A percentile compares a stretch with the other conserved stretches of the same genome.
Conservation (phyloP, 2,329 filamentous ascomycete species). For the Colletotrichum tropicale region DNA sequence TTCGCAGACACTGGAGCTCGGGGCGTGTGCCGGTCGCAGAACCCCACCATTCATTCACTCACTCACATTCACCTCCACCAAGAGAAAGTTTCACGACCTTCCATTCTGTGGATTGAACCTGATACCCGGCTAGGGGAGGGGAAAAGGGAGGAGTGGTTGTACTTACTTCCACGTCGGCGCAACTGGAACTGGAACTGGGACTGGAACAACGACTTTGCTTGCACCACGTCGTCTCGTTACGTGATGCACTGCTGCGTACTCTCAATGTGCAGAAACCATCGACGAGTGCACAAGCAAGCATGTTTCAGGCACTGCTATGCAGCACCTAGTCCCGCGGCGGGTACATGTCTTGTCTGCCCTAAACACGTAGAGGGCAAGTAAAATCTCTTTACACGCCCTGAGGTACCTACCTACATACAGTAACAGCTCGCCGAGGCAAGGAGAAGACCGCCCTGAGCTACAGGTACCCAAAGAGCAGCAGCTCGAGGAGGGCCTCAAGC, state of each 20-base stretch:
- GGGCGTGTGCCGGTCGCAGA: not conserved
- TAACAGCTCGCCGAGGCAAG: not conserved
- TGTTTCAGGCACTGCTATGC: not conserved
- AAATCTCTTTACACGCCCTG: not conserved
- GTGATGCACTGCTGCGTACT: not conserved
- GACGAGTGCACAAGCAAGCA: not conserved
- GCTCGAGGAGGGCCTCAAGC: not conserved
- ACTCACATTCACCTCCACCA: not conserved
- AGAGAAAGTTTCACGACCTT: not conserved
- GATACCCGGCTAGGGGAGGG: not conserved
- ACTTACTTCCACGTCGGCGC: not conserved
- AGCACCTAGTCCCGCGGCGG: not conserved
- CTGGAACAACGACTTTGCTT: not conserved
- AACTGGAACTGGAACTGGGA: not conserved
- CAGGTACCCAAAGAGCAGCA: not conserved
- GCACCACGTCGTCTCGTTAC: not conserved
- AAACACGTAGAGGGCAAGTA: not conserved
- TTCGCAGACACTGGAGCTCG: constrained; percentile 2
- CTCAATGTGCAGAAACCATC: not conserved
- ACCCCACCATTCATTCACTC: not conserved
- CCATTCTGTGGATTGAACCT: not conserved
- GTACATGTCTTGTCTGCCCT: not conserved
- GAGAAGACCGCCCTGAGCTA: not conserved
- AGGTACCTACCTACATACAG: not conserved
- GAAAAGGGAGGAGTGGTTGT: not conserved